These are phyloP conservation scores for Starmera quercuum DNA, from an alignment of 805 yeast genomes.

Conservation along the genomic window DNA sequence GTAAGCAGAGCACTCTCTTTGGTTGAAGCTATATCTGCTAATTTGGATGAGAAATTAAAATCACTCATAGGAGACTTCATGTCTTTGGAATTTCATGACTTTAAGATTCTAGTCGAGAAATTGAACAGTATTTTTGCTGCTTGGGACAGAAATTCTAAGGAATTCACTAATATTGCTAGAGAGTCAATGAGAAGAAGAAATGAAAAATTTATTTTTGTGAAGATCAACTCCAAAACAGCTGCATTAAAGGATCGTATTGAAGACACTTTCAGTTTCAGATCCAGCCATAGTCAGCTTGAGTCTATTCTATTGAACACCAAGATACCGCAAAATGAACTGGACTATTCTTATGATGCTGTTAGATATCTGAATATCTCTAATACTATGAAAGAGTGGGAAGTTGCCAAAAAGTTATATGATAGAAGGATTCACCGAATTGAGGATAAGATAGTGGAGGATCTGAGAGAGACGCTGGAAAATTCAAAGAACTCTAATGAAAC, in stretches of 20 bases:
- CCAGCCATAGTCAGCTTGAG: constrained; percentile 43
- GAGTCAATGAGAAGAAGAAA: constrained; percentile 69
- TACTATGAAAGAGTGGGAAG: constrained; percentile 31
- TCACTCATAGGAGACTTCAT: constrained; percentile 37
- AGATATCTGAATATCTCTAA: constrained; percentile 30
- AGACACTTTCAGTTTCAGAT: constrained; percentile 38
- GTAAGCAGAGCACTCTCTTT: constrained; percentile 52
- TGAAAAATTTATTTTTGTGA: constrained; percentile 61
- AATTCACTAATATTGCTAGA: constrained; percentile 57
- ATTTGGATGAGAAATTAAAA: constrained; percentile 39
- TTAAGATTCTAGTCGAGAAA: constrained; percentile 23
- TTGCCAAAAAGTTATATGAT: constrained; percentile 33
- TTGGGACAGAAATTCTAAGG: constrained; percentile 59
- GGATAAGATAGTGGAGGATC: constrained; percentile 29
- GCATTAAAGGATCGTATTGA: constrained; percentile 35
- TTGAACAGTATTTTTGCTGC: constrained; percentile 30
- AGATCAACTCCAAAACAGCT: constrained; percentile 39
- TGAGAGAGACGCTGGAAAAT: constrained; percentile 30
- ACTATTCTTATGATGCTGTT: constrained; percentile 34
- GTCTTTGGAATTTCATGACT: constrained; percentile 32
- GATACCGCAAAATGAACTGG: constrained; percentile 23
- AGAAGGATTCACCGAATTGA: constrained; percentile 39
- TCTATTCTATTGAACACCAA: constrained; percentile 23
- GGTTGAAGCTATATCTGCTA: constrained; percentile 58
- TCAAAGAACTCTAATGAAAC: constrained; percentile 39